Base-by-base conservation (phyloP, 257 asterid genomes). In the Solanum virginianum region DNA sequence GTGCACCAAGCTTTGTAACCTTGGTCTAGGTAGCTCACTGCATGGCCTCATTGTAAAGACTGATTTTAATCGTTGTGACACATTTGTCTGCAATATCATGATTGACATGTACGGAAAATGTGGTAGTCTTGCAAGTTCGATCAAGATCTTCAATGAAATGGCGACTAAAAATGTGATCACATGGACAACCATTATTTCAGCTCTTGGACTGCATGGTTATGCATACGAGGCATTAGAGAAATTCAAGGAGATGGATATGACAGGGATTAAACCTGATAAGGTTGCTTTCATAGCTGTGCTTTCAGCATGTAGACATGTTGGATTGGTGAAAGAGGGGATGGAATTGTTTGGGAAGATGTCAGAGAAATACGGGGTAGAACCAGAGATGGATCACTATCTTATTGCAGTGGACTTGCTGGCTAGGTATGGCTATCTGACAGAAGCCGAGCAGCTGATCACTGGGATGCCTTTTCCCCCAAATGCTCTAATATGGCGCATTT, bases 91-190 rank as follows among this genome's bases (percentile, higher is more conserved):
- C 89, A 95, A 96, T 89, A 85, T 86, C 59, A 88, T 95, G 93
- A 90, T 96, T 10, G 95, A 92, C 89, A 96, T 95, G 99, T 95
- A 96, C 36, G 97, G 95, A 47, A 96, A 94, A 90, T 96, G 98
- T 70, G 97, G 99, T 69, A 85, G 90, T 89, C 88, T 90, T 12
- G 87, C 84, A 82, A 83, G 95, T 86, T 88, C 92, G 5, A 69
- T 91, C n/a, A 91, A 86, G 91, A 87, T 96, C 80, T 96, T 96
- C 53, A 68, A 88, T 55, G 93, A 86, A 81, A 89, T 89, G 91
- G 56, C 43, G 32, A 71, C 43, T 8, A 91, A 82, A 87, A 96
- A 95, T 15, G 83, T 89, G 5, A 87, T 93, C 86, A 92, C 99
- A 0, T 95, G 98, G 98, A 95, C 98, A 29, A 85, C 92, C 74